phyloP scores from a whole-genome alignment of 2,329 filamentous ascomycete species.

The Stemphylium beticola region DNA sequence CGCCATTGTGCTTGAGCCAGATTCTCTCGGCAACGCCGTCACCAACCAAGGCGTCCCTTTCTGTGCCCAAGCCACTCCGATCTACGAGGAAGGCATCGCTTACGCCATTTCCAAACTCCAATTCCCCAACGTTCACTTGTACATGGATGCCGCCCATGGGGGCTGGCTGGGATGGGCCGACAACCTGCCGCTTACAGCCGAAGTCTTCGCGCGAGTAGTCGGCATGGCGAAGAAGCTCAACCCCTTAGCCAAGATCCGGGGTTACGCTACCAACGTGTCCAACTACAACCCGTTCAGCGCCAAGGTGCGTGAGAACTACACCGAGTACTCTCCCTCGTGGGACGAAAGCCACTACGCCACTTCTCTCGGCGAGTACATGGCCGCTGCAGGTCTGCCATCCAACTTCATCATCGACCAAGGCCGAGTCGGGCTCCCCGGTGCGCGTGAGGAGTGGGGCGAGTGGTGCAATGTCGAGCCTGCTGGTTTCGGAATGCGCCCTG shows the following conservation, averaged over 20 bases:
- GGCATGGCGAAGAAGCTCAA: conserved; percentile 30
- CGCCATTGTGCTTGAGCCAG: conserved; percentile 39
- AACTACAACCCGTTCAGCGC: conserved; percentile 39
- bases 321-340: conserved; percentile 30
- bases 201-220: conserved; percentile 34
- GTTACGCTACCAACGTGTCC: conserved; percentile 35
- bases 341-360: conserved; percentile 37
- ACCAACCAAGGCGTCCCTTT: conserved; percentile 34
- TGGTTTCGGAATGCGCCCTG: conserved; percentile 30
- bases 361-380: conserved; percentile 26
- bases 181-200: conserved; percentile 34
- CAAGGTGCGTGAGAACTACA: conserved; percentile 34
- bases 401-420: conserved; percentile 41
- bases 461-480: conserved; percentile 38
- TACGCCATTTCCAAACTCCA: conserved; percentile 39
- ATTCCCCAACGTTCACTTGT: conserved; percentile 35
- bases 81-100: conserved; percentile 39
- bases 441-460: conserved; percentile 35
- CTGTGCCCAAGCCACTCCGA: conserved; percentile 30
- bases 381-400: conserved; percentile 31
- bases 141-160: conserved; percentile 40
- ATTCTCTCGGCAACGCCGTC: conserved; percentile 36
- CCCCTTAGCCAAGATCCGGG: conserved; percentile 31
- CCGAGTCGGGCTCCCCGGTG: conserved; percentile 31
- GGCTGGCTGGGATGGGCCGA: conserved; percentile 42